Conservation (phyloP, 805 yeast genomes). For the Kregervanrija delftensis region DNA sequence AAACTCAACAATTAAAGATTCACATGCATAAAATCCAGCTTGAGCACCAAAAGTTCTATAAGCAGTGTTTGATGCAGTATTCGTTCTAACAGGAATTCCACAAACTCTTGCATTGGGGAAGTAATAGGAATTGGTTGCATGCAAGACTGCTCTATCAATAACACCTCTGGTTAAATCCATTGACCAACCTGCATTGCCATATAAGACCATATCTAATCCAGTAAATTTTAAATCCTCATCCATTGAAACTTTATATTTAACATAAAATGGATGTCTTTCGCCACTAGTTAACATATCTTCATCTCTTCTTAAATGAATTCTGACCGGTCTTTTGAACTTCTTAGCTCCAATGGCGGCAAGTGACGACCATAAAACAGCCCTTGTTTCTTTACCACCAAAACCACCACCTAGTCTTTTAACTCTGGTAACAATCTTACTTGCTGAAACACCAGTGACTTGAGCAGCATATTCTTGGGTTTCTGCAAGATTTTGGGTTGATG, state of each 20-base stretch:
- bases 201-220: constrained; percentile 32
- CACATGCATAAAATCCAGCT: constrained; percentile 41
- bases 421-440: constrained; percentile 32
- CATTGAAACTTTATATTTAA: constrained; percentile 36
- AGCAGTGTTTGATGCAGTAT: constrained; percentile 42
- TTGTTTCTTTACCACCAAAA: constrained; percentile 43
- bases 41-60: constrained; percentile 46
- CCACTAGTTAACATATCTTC: constrained; percentile 42
- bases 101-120: constrained; percentile 34
- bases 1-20: constrained; percentile 32
- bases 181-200: constrained; percentile 43
- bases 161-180: constrained; percentile 44
- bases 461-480: constrained; percentile 39
- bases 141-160: constrained; percentile 40
- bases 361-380: constrained; percentile 33
- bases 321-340: constrained; percentile 35
- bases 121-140: constrained; percentile 35
- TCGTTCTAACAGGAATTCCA: constrained; percentile 37
- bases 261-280: constrained; percentile 40
- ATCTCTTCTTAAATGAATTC: constrained; percentile 32
- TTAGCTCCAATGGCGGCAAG: constrained; percentile 36
- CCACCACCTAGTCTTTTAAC: constrained; percentile 44
- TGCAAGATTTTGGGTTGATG: constrained; percentile 39
- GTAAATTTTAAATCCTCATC: constrained; percentile 35
- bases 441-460: constrained; percentile 36